Conservation (phyloP, 345 rosid species). For the Camelina hispida region DNA sequence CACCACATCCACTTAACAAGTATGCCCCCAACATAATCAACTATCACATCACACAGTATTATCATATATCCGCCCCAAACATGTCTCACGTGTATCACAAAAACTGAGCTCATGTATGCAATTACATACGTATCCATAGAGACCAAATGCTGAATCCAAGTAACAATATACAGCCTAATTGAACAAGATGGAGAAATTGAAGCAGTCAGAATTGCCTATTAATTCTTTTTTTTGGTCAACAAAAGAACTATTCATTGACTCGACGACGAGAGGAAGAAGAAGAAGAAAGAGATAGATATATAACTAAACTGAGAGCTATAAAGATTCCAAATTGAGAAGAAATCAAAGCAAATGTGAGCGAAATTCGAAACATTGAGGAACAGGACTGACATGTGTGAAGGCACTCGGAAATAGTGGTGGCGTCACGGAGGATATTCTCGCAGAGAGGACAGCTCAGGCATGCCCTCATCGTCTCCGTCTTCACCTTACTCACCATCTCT, state of each 20-base stretch:
- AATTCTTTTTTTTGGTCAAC: slow-evolving; percentile 4
- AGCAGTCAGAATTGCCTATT: background rate
- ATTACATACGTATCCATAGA: too few species aligned
- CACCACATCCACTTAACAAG: too few species aligned
- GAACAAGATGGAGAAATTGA: background rate
- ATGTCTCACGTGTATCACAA: too few species aligned
- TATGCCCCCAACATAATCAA: too few species aligned
- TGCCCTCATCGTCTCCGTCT: slow-evolving; percentile 64
- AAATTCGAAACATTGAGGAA: background rate
- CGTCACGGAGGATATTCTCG: slow-evolving; percentile 61
- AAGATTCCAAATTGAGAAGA: slow-evolving; percentile 13
- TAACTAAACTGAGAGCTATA: background rate
- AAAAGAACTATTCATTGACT: background rate
- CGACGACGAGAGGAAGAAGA: background rate
- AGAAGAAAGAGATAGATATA: background rate
- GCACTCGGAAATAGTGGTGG: slow-evolving; percentile 90
- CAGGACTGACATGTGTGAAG: slow-evolving; percentile 82
- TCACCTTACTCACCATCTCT: slow-evolving; percentile 60
- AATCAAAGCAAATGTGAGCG: background rate
- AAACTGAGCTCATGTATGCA: too few species aligned
- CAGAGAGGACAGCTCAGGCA: slow-evolving; percentile 89
- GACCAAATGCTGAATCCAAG: slow-evolving; percentile 5
- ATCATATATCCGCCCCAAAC: too few species aligned
- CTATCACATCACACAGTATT: too few species aligned
- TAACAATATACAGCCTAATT: background rate